A percentile compares a stretch with the other conserved stretches of the same genome.
These are phyloP conservation scores for Apiotrichum laibachii DNA, from an alignment of 1,284 basidiomycete species.

Conservation along the genomic window DNA sequence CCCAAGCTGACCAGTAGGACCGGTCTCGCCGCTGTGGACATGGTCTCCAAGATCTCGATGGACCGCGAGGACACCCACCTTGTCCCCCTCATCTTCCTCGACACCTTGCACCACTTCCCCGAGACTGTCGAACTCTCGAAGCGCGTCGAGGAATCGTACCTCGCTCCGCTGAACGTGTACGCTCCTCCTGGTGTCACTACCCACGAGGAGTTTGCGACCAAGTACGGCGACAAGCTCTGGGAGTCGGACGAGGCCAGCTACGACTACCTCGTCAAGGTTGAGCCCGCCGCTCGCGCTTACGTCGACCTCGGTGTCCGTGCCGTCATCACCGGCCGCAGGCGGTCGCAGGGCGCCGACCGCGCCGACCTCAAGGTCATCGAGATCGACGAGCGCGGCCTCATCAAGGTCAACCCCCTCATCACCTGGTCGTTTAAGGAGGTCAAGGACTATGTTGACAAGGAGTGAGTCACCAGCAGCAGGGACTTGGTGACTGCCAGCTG, in stretches of 20 bases:
- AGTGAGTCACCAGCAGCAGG: conserved; percentile 51
- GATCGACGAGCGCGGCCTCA: conserved; percentile 82
- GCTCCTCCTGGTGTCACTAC: conserved; percentile 71
- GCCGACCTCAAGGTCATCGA: conserved; percentile 80
- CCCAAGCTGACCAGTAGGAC: conserved; percentile 53
- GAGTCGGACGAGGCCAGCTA: conserved; percentile 83
- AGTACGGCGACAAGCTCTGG: conserved; percentile 83
- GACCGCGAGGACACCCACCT: conserved; percentile 51
- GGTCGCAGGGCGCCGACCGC: conserved; percentile 87
- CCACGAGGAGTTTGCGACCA: conserved; percentile 72
- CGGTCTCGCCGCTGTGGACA: conserved; percentile 84
- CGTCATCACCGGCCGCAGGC: conserved; percentile 89
- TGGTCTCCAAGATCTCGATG: conserved; percentile 73
- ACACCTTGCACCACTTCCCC: conserved; percentile 93
- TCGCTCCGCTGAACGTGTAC: conserved; percentile 71
- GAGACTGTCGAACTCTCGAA: conserved; percentile 87
- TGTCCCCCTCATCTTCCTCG: conserved; percentile 73
- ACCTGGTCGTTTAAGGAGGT: conserved; percentile 85
- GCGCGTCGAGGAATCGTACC: conserved; percentile 73
- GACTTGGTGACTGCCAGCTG: background rate
- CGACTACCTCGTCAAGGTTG: conserved; percentile 93
- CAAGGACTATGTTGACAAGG: conserved; percentile 77
- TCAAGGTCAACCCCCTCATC: conserved; percentile 94
- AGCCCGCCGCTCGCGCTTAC: conserved; percentile 88
- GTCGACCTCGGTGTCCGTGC: conserved; percentile 73